Conservation (phyloP, 352 stramenopile species). For the Thalassiosira hispida region DNA sequence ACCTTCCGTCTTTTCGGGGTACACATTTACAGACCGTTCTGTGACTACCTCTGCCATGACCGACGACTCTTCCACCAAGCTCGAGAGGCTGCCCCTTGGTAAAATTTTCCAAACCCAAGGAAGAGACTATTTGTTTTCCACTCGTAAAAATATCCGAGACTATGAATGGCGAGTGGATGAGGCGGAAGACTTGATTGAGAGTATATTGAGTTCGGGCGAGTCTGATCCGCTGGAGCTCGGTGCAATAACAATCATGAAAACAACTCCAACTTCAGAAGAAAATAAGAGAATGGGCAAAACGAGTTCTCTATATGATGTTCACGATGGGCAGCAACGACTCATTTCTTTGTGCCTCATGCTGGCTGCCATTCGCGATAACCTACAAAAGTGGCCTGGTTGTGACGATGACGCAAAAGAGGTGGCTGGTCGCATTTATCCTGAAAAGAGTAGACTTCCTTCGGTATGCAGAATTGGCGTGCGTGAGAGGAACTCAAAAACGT, state of each 20-base stretch:
- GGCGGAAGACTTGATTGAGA: conserved; percentile 3
- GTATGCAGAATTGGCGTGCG: conserved; percentile 7
- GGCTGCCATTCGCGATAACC: conserved; percentile 15
- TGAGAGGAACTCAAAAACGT: not conserved
- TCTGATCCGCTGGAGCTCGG: not conserved
- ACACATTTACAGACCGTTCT: no score
- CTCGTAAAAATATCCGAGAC: conserved; percentile 12
- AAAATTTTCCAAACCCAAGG: not conserved
- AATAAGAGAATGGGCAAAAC: conserved; percentile 1
- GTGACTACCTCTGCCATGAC: no score
- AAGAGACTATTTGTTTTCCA: conserved; percentile 17
- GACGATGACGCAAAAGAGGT: conserved; percentile 10
- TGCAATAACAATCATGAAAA: conserved; percentile 12
- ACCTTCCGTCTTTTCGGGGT: no score
- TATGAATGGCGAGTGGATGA: conserved; percentile 11
- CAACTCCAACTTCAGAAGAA: not conserved
- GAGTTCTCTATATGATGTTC: conserved; percentile 13
- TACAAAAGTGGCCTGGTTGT: conserved; percentile 6
- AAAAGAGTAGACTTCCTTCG: not conserved
- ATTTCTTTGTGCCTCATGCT: conserved; percentile 5
- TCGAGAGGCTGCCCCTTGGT: no score
- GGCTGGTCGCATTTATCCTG: conserved; percentile 3
- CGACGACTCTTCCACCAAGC: no score
- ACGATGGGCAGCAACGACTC: conserved; percentile 21
- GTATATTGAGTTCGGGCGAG: not conserved